Conservation (phyloP, 2,329 filamentous ascomycete species). For the Aspergillus sp. region DNA sequence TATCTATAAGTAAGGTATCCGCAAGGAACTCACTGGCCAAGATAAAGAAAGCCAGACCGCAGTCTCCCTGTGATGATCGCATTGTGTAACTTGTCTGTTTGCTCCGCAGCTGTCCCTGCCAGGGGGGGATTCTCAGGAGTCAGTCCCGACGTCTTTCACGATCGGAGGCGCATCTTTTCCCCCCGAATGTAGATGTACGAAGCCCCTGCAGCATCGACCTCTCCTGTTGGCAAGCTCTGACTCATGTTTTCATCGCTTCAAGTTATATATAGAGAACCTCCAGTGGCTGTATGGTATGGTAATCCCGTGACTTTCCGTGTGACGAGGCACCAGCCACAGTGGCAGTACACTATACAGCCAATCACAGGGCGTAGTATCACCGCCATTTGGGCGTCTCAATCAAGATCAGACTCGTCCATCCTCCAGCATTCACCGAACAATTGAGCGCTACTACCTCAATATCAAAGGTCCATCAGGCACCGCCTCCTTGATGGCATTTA, state of each 20-base stretch:
- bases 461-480: neutral
- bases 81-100: slow-evolving; percentile 11
- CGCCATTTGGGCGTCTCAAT: slow-evolving; percentile 23
- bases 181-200: neutral
- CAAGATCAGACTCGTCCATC: neutral
- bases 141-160: neutral
- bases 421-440: neutral
- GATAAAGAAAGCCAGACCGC: neutral
- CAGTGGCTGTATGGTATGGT: neutral
- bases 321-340: slow-evolving; percentile 28
- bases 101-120: slow-evolving; percentile 5
- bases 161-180: neutral
- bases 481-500: neutral
- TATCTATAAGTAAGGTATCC: slow-evolving; percentile 1
- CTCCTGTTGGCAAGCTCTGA: neutral
- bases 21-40: slow-evolving; percentile 1
- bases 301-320: neutral
- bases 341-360: slow-evolving; percentile 28
- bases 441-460: neutral
- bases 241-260: neutral
- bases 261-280: neutral
- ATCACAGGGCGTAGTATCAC: slow-evolving; percentile 29
- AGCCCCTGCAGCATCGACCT: neutral
- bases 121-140: neutral
- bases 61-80: neutral